These are phyloP conservation scores for Salvia rosmarinus DNA, from an alignment of 257 asterid species.

Conservation along the genomic window DNA sequence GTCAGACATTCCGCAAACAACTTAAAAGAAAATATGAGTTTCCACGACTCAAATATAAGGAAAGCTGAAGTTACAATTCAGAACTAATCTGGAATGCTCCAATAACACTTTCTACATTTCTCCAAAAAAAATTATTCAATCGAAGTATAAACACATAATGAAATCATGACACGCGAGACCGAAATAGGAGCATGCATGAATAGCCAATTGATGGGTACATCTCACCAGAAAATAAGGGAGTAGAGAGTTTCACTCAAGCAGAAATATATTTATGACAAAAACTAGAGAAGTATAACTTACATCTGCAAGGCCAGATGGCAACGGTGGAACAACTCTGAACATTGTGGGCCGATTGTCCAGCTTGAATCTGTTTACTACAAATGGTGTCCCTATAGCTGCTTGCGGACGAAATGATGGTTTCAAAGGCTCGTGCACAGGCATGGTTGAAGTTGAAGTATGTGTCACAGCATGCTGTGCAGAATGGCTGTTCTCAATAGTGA, in stretches of 20 bases:
- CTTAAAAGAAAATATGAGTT: background rate
- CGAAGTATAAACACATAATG: no score
- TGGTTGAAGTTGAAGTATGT: conserved; percentile 41
- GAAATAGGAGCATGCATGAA: conserved; percentile 28
- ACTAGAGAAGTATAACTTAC: conserved; percentile 47
- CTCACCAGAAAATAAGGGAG: background rate
- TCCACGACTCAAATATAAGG: conserved; percentile 5
- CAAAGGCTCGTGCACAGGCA: conserved; percentile 45
- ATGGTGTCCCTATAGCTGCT: conserved; percentile 59
- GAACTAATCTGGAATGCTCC: background rate
- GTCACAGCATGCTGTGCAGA: conserved; percentile 44
- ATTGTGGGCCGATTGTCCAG: conserved; percentile 94
- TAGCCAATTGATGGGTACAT: conserved; percentile 3
- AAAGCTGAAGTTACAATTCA: background rate
- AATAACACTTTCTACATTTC: background rate
- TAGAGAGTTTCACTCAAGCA: conserved; percentile 1
- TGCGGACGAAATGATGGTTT: conserved; percentile 61
- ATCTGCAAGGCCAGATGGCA: conserved; percentile 77
- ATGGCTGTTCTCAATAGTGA: conserved; percentile 35
- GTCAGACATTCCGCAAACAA: background rate
- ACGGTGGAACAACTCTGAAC: conserved; percentile 74
- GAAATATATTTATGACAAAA: background rate
- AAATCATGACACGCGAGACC: conserved; percentile 16
- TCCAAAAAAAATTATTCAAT: background rate
- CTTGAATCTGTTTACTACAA: conserved; percentile 70